Percentiles rank a stretch among this genome's conserved stretches.
Conservation (phyloP, 345 rosid species). For the Eucalyptus curtisii region DNA sequence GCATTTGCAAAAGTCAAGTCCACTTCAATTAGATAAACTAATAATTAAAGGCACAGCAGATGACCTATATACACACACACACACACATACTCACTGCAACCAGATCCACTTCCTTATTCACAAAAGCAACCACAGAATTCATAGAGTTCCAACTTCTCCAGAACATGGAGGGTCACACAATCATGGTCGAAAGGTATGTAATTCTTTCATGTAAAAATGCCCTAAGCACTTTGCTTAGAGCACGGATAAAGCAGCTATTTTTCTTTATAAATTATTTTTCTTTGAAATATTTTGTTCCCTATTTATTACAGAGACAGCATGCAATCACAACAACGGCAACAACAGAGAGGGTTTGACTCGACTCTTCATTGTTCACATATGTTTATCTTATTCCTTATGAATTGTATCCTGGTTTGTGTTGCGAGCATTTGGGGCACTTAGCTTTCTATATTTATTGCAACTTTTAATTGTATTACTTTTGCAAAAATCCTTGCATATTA, state of each 20-base stretch:
- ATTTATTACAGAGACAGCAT: not conserved
- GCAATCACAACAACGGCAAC: not conserved
- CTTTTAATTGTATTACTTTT: not conserved
- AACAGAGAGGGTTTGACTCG: not conserved
- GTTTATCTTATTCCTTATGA: not conserved
- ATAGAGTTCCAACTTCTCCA: not conserved
- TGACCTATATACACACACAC: not conserved
- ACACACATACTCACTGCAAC: not conserved
- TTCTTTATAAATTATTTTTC: too few relatives aligned
- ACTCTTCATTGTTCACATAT: not conserved
- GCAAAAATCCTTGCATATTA: not conserved
- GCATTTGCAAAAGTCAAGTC: not conserved
- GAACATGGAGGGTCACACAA: not conserved
- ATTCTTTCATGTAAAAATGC: not conserved
- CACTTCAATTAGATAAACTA: not conserved
- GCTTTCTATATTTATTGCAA: not conserved
- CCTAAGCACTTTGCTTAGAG: not conserved
- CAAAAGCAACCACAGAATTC: not conserved
- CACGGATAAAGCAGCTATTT: accelerated
- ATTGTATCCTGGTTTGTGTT: not conserved
- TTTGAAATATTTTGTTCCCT: not conserved
- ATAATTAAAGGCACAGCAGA: not conserved
- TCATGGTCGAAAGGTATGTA: not conserved
- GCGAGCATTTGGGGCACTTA: not conserved
- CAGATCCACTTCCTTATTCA: not conserved